Conservation (phyloP, 257 asterid species). For the Plectranthus barbatus region DNA sequence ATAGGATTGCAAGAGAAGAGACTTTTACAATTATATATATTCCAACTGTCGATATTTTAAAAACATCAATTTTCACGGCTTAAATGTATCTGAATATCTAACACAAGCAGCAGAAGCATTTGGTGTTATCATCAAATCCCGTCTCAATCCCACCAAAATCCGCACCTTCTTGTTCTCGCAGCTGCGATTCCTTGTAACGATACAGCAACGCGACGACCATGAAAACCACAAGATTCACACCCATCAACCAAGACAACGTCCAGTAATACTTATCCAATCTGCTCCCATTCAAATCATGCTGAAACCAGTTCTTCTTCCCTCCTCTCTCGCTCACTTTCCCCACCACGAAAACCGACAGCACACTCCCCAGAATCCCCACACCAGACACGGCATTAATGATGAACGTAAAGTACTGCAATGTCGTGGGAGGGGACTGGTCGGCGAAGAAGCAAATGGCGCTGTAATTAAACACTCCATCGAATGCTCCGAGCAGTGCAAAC, state of each 20-base stretch:
- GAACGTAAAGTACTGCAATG: constrained; percentile 2
- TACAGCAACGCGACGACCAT: constrained; percentile 16
- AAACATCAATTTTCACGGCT: too few relatives aligned
- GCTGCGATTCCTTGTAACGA: constrained; percentile 19
- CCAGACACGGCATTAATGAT: constrained; percentile 15
- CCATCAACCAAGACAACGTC: constrained; percentile 35
- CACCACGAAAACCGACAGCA: constrained; percentile 21
- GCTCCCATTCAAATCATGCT: constrained; percentile 23
- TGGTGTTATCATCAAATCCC: not conserved
- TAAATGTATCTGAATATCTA: too few relatives aligned
- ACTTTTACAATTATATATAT: too few relatives aligned
- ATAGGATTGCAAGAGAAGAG: too few relatives aligned
- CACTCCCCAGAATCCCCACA: constrained; percentile 23
- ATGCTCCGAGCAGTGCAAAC: constrained; percentile 27
- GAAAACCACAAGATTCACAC: constrained; percentile 23
- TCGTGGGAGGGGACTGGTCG: constrained; percentile 23
- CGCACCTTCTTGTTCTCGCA: not conserved
- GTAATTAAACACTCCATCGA: constrained; percentile 7
- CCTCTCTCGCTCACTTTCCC: constrained; percentile 32
- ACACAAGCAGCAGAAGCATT: not conserved
- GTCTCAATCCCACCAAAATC: not conserved
- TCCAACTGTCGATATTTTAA: too few relatives aligned
- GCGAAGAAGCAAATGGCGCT: constrained; percentile 18
- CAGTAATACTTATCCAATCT: constrained; percentile 36
- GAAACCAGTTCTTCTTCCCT: constrained; percentile 38